Percentiles rank a stretch among this genome's conserved stretches.
phyloP scores from a whole-genome alignment of 176 grass and related monocot species.

The Poa pratensis region DNA sequence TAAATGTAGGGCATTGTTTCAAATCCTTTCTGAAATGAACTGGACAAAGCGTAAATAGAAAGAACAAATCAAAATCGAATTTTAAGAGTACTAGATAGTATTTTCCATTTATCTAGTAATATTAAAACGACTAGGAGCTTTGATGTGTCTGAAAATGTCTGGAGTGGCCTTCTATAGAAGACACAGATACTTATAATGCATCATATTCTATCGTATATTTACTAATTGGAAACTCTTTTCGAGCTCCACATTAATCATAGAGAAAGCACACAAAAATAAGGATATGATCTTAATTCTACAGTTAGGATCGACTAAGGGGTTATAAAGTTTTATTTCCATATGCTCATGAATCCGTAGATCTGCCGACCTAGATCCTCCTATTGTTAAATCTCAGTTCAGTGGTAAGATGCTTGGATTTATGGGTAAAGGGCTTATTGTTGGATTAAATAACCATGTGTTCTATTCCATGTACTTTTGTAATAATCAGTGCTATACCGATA shows the following conservation, averaged over 20 bases:
- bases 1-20: constrained; percentile 18
- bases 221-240: background rate
- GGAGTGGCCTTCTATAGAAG: background rate
- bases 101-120: background rate
- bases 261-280: background rate
- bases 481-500: background rate
- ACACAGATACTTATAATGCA: background rate
- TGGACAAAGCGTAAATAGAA: background rate
- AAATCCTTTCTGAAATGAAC: constrained; percentile 26
- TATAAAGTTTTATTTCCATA: background rate
- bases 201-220: background rate
- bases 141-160: background rate
- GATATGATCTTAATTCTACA: background rate
- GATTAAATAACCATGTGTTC: background rate
- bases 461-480: background rate
- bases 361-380: background rate
- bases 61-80: background rate
- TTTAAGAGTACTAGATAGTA: background rate
- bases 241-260: background rate
- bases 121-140: background rate
- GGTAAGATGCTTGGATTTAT: background rate
- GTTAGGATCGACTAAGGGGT: background rate
- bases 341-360: background rate
- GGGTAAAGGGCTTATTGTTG: background rate
- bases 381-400: constrained; percentile 2